Percentiles rank a stretch among this genome's conserved stretches.
phyloP scores from a whole-genome alignment of 768 basidiomycete genomes.

The Dacryopinax spathularia region DNA sequence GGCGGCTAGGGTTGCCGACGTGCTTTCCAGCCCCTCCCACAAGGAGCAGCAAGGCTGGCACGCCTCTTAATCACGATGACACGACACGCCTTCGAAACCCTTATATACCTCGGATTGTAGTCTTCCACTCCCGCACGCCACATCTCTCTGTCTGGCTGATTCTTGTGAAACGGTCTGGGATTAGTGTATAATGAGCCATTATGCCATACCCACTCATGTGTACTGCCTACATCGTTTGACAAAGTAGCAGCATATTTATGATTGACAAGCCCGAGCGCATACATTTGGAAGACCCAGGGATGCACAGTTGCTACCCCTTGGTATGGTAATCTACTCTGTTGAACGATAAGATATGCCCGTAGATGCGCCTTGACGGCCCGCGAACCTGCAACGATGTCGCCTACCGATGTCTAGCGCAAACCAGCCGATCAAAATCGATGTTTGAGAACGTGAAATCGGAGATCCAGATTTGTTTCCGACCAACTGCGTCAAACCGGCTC shows the following conservation, averaged over 20 bases:
- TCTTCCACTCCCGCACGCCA: background rate
- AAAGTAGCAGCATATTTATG: background rate
- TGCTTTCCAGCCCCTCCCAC: constrained; percentile 19
- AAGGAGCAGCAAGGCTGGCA: constrained; percentile 10
- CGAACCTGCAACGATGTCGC: too few relatives aligned
- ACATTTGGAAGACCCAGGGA: too few relatives aligned
- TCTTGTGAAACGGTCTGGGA: constrained; percentile 1
- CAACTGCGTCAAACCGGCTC: too few relatives aligned
- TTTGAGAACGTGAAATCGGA: too few relatives aligned
- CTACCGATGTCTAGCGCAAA: too few relatives aligned
- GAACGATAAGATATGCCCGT: too few relatives aligned
- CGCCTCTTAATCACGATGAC: background rate
- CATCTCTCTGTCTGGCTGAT: background rate
- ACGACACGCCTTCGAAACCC: background rate
- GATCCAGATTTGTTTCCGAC: too few relatives aligned
- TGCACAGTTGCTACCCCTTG: too few relatives aligned
- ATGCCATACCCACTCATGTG: background rate
- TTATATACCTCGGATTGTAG: background rate
- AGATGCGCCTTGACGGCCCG: too few relatives aligned
- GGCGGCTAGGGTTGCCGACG: constrained; percentile 23
- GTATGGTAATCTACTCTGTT: too few relatives aligned
- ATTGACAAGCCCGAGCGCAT: too few relatives aligned
- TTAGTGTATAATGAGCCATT: constrained; percentile 5
- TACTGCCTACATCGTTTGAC: constrained; percentile 3
- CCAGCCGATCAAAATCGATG: too few relatives aligned